phyloP scores from a whole-genome alignment of 2,329 filamentous ascomycete species.

The Fonsecaea erecta region DNA sequence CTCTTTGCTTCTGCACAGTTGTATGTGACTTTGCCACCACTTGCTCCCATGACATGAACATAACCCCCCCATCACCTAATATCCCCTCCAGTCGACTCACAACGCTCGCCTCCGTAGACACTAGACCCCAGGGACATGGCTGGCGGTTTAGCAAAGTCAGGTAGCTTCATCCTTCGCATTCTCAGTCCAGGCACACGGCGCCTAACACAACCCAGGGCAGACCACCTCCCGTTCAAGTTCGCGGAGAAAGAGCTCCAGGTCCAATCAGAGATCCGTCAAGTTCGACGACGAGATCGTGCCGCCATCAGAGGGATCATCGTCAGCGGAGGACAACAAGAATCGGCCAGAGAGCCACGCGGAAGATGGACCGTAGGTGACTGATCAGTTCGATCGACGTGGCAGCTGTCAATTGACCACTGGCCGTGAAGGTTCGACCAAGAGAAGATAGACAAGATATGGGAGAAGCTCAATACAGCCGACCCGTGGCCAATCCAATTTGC shows the following conservation, averaged over 20 bases:
- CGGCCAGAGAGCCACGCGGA: not conserved
- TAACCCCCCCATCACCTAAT: not conserved
- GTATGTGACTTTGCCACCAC: not conserved
- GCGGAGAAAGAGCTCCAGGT: constrained; percentile 8
- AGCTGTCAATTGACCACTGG: not conserved
- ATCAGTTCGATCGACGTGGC: not conserved
- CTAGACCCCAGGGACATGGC: not conserved
- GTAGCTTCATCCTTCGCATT: not conserved
- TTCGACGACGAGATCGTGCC: constrained; percentile 4
- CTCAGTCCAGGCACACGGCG: not conserved
- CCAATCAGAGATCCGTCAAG: constrained; percentile 11
- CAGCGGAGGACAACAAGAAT: not conserved
- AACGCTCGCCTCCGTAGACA: not conserved
- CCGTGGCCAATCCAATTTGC: constrained; percentile 26
- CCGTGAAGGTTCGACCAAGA: constrained; percentile 23
- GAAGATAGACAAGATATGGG: constrained; percentile 25
- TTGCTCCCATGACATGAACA: not conserved
- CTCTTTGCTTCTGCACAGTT: not conserved
- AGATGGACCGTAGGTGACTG: constrained; percentile 8
- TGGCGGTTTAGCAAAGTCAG: not conserved
- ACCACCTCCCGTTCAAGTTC: not conserved
- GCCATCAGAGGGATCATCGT: constrained; percentile 7
- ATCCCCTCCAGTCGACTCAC: not conserved
- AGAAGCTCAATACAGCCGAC: constrained; percentile 28
- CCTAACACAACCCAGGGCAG: not conserved